Evolutionary conservation across 495 filamentous ascomycete genomes (phyloP).

Genomic region (Wilcoxina mikolae): DNA sequence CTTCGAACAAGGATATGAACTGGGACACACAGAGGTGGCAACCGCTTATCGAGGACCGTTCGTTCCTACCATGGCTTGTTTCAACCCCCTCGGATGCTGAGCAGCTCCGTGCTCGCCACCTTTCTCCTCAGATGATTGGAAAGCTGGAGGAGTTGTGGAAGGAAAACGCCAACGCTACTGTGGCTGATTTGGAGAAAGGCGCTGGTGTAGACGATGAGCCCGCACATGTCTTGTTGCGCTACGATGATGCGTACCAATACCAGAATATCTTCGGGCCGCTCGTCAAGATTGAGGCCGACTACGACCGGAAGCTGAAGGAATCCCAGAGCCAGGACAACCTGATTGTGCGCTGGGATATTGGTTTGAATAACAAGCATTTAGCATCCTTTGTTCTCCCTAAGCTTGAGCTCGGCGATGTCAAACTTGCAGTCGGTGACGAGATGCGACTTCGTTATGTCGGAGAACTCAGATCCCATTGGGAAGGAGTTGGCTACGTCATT

Average conservation of each 20-base stretch:
- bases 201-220: constrained; percentile 91
- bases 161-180: constrained; percentile 76
- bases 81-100: constrained; percentile 80
- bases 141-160: constrained; percentile 99
- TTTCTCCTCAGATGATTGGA: constrained; percentile 89
- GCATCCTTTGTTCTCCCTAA: constrained; percentile 94
- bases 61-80: constrained; percentile 90
- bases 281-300: constrained; percentile 99
- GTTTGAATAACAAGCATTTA: constrained; percentile 93
- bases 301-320: constrained; percentile 97
- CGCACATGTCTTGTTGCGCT: constrained; percentile 79
- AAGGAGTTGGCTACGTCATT: constrained; percentile 96
- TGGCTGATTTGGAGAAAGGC: constrained; percentile 85
- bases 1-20: constrained; percentile 99
- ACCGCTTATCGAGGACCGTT: constrained; percentile 90
- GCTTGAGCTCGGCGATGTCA: constrained; percentile 93
- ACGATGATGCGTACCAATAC: constrained; percentile 96
- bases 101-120: constrained; percentile 83
- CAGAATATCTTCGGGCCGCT: constrained; percentile 97
- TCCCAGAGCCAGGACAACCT: constrained; percentile 91
- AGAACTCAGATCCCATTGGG: constrained; percentile 86
- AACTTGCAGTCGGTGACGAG: constrained; percentile 93
- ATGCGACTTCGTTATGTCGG: constrained; percentile 96
- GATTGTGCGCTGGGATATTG: constrained; percentile 88
- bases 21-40: constrained; percentile 99